These are phyloP conservation scores for Penicillium lividum DNA, from an alignment of 495 filamentous ascomycete species.

Conservation along the genomic window DNA sequence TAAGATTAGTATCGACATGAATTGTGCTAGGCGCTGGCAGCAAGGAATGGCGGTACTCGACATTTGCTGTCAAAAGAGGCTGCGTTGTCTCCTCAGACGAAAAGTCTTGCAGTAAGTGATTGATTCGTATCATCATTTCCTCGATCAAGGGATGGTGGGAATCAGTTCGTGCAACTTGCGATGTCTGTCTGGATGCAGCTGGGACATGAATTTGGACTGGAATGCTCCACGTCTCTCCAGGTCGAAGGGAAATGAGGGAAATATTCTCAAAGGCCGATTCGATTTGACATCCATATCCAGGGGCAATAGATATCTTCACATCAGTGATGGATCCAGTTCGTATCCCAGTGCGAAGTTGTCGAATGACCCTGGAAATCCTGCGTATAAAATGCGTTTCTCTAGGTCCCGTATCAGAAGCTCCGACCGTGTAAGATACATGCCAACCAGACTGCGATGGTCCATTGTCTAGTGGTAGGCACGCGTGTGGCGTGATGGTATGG, in stretches of 20 bases:
- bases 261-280: conserved; percentile 11
- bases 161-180: not conserved
- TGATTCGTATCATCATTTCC: conserved; percentile 22
- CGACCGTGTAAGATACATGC: conserved; percentile 26
- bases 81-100: conserved; percentile 16
- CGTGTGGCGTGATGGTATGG: conserved; percentile 27
- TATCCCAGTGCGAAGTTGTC: conserved; percentile 29
- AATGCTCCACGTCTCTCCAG: conserved; percentile 28
- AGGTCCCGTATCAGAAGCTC: conserved; percentile 3
- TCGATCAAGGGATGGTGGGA: conserved; percentile 13
- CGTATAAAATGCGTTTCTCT: conserved; percentile 19
- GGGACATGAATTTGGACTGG: conserved; percentile 21
- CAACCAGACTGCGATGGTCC: conserved; percentile 17
- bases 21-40: conserved; percentile 16
- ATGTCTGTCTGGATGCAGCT: conserved; percentile 2
- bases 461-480: conserved; percentile 14
- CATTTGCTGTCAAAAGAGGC: conserved; percentile 20
- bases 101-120: conserved; percentile 18
- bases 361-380: conserved; percentile 20
- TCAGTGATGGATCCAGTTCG: conserved; percentile 21
- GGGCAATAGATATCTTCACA: conserved; percentile 15
- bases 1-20: conserved; percentile 20
- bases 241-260: conserved; percentile 18
- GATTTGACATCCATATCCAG: conserved; percentile 18
- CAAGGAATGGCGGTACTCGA: conserved; percentile 27